Evolutionary conservation across 1,284 basidiomycete species (phyloP).

Genomic region (Puccinia novopanici): DNA sequence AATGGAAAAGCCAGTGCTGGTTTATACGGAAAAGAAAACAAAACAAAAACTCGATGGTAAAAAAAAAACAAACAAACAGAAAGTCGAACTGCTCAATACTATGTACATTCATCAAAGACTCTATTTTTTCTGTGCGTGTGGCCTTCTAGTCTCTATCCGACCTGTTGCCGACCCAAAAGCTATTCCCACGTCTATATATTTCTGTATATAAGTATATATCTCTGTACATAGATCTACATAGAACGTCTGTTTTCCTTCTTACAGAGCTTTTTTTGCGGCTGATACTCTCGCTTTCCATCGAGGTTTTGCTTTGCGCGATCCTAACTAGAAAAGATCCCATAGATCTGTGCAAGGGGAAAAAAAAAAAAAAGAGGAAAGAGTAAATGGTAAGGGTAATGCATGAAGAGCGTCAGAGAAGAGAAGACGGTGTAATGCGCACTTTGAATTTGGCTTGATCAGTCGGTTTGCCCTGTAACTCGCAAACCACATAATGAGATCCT

Average conservation of each 20-base stretch:
- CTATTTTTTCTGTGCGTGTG: neutral
- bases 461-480: slow-evolving; percentile 63
- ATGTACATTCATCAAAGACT: neutral
- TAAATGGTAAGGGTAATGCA: neutral
- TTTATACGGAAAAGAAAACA: neutral
- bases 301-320: neutral
- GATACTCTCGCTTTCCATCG: neutral
- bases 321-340: slow-evolving; percentile 48
- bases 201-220: neutral
- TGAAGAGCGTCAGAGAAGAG: neutral
- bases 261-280: neutral
- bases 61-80: neutral
- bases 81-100: neutral
- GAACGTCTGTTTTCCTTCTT: neutral
- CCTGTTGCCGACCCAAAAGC: neutral
- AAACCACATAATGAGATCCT: slow-evolving; percentile 84
- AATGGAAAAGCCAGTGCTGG: neutral
- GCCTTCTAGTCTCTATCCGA: neutral
- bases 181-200: neutral
- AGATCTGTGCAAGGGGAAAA: slow-evolving; percentile 23
- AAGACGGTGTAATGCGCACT: slow-evolving; percentile 11
- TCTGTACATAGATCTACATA: neutral
- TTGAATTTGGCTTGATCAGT: slow-evolving; percentile 44
- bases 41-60: neutral
- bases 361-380: neutral